These are phyloP conservation scores for Centella asiatica DNA, from an alignment of 129 eudicot genomes.

Conservation along the genomic window DNA sequence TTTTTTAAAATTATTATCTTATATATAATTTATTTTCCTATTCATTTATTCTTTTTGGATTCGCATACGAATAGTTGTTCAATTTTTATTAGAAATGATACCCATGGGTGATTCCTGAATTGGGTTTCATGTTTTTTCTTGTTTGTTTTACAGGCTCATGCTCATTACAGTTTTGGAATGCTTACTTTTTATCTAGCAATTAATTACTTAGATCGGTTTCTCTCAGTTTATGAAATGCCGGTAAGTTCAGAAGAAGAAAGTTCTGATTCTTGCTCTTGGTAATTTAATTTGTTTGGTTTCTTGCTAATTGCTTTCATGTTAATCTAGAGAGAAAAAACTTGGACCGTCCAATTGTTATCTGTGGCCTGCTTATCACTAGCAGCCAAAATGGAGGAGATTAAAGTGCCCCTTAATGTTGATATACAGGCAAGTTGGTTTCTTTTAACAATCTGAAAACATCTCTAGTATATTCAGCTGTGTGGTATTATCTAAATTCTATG, in stretches of 20 bases:
- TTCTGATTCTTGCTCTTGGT: background rate
- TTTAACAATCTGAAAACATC: background rate
- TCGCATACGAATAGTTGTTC: background rate
- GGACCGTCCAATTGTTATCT: conserved; percentile 50
- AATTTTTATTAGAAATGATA: background rate
- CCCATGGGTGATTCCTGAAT: conserved; percentile 1
- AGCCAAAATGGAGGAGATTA: conserved; percentile 52
- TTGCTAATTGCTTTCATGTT: conserved; percentile 14
- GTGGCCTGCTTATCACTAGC: conserved; percentile 63
- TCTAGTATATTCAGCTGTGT: background rate
- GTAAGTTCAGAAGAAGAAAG: conserved; percentile 24
- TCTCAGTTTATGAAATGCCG: conserved; percentile 37
- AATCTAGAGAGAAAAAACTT: conserved; percentile 35
- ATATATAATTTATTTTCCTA: background rate
- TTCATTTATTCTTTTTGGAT: too few relatives aligned
- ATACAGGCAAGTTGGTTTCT: conserved; percentile 40
- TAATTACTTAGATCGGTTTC: conserved; percentile 53
- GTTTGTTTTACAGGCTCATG: conserved; percentile 41
- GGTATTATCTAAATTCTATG: background rate
- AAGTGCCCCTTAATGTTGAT: conserved; percentile 35
- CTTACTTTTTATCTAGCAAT: conserved; percentile 32
- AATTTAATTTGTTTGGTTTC: background rate
- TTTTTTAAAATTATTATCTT: too few relatives aligned
- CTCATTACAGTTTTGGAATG: conserved; percentile 37
- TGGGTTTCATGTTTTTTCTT: conserved; percentile 4